phyloP scores from a whole-genome alignment of 2,329 filamentous ascomycete species.

The Juglanconis oblonga region DNA sequence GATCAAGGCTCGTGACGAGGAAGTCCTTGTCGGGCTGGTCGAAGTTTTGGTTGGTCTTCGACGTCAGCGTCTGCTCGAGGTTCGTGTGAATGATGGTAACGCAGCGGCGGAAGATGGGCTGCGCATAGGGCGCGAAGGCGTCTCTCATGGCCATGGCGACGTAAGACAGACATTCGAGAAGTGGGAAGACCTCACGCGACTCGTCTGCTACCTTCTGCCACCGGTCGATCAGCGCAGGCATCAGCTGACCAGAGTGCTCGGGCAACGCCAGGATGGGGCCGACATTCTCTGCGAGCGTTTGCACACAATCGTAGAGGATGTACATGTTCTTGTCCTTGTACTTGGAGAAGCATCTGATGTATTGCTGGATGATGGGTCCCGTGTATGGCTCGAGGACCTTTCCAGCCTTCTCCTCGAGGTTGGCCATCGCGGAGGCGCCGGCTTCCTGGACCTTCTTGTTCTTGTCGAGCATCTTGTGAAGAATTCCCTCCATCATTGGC shows the following conservation, averaged over 20 bases:
- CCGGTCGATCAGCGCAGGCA: conserved; percentile 86
- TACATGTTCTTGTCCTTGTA: conserved; percentile 99
- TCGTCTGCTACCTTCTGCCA: conserved; percentile 87
- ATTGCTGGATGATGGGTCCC: conserved; percentile 85
- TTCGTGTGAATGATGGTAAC: conserved; percentile 90
- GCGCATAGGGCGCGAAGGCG: conserved; percentile 79
- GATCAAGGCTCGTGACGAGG: conserved; percentile 88
- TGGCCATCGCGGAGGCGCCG: conserved; percentile 91
- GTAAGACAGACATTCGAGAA: conserved; percentile 95
- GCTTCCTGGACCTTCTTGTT: conserved; percentile 99
- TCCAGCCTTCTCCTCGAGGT: conserved; percentile 90
- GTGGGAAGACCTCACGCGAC: conserved; percentile 87
- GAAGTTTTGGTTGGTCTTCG: conserved; percentile 62
- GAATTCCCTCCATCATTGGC: conserved; percentile 94
- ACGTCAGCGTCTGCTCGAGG: conserved; percentile 73
- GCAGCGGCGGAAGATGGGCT: conserved; percentile 83
- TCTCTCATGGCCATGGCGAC: conserved; percentile 82
- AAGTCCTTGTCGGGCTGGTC: conserved; percentile 96
- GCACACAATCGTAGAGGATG: conserved; percentile 96
- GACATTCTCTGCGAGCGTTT: conserved; percentile 91
- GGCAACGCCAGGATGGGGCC: conserved; percentile 77
- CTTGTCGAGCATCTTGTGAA: conserved; percentile 90
- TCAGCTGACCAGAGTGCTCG: conserved; percentile 78
- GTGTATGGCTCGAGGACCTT: conserved; percentile 80
- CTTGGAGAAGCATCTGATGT: conserved; percentile 84